These are phyloP conservation scores for Wallacemonas sp. DNA, from an alignment of 208 protist species.

Conservation along the genomic window DNA sequence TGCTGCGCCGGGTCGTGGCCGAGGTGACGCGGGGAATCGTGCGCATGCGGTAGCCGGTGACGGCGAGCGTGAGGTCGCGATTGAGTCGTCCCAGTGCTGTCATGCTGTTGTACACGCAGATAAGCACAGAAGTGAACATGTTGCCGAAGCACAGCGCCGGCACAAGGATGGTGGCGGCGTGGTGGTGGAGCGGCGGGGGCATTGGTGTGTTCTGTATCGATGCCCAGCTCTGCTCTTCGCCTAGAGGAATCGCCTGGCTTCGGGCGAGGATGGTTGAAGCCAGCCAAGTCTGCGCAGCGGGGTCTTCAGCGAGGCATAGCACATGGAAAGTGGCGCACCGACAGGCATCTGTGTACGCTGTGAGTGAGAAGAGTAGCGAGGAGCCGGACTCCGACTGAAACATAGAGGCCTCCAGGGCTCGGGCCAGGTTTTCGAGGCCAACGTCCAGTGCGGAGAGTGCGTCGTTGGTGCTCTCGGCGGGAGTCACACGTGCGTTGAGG, in stretches of 20 bases:
- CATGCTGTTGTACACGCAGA: constrained; percentile 86
- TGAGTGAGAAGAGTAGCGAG: constrained; percentile 80
- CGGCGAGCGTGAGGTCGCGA: constrained; percentile 64
- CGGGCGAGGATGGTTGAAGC: constrained; percentile 61
- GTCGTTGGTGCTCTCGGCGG: constrained; percentile 64
- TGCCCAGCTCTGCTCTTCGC: constrained; percentile 63
- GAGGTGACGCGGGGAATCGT: constrained; percentile 64
- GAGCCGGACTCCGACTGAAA: constrained; percentile 70
- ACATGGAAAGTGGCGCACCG: constrained; percentile 72
- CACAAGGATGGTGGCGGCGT: constrained; percentile 72
- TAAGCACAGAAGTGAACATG: constrained; percentile 72
- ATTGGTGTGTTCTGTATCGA: constrained; percentile 76
- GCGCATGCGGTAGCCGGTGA: constrained; percentile 69
- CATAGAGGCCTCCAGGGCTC: constrained; percentile 51
- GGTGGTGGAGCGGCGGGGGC: constrained; percentile 70
- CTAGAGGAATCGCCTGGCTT: constrained; percentile 56
- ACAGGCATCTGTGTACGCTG: constrained; percentile 73
- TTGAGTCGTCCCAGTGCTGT: constrained; percentile 61
- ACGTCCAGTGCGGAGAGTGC: constrained; percentile 78
- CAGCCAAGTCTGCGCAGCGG: constrained; percentile 64
- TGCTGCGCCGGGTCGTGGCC: constrained; percentile 35
- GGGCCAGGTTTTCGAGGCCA: constrained; percentile 73
- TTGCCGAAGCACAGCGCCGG: constrained; percentile 78
- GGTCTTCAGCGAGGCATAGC: constrained; percentile 78
- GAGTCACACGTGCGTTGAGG: constrained; percentile 47